Percentiles rank a stretch among this genome's conserved stretches.
Evolutionary conservation across 768 basidiomycete genomes (phyloP).

Genomic region (Kwoniella bestiolae): DNA sequence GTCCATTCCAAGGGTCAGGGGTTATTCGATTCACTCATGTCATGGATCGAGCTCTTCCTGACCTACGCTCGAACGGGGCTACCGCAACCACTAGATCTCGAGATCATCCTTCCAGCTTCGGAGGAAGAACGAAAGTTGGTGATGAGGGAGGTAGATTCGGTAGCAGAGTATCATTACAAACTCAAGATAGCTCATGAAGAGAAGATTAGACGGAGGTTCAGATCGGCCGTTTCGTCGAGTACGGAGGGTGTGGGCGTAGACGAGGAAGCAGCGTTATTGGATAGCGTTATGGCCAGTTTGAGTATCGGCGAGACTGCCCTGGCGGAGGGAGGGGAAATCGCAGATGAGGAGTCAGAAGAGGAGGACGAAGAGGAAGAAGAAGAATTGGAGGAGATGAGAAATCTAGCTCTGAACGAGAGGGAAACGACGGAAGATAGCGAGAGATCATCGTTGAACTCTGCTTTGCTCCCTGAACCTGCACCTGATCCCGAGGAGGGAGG

Average conservation of each 20-base stretch:
- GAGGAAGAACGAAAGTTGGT: conserved; percentile 76
- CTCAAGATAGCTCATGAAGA: conserved; percentile 91
- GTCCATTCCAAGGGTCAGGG: conserved; percentile 96
- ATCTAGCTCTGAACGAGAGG: not conserved
- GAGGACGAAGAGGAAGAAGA: conserved; percentile 56
- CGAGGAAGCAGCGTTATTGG: conserved; percentile 83
- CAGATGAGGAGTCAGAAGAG: conserved; percentile 77
- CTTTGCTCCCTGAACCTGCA: not conserved
- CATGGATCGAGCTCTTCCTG: conserved; percentile 94
- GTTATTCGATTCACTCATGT: conserved; percentile 91
- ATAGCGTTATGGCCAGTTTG: conserved; percentile 78
- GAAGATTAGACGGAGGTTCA: conserved; percentile 84
- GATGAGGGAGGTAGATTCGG: conserved; percentile 81
- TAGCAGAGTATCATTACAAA: conserved; percentile 91
- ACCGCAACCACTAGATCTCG: conserved; percentile 73
- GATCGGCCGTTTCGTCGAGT: conserved; percentile 59
- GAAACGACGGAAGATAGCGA: conserved; percentile 6
- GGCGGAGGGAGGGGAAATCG: conserved; percentile 64
- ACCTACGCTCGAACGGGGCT: conserved; percentile 87
- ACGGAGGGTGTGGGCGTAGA: conserved; percentile 57
- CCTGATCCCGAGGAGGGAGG: not conserved
- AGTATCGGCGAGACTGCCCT: conserved; percentile 77
- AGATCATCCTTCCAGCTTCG: conserved; percentile 83
- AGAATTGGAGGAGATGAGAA: not conserved
- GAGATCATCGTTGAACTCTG: conserved; percentile 19